A percentile compares a stretch with the other conserved stretches of the same genome.
Conservation (phyloP, 106 monocot species). For the Cymbidium sinense region DNA sequence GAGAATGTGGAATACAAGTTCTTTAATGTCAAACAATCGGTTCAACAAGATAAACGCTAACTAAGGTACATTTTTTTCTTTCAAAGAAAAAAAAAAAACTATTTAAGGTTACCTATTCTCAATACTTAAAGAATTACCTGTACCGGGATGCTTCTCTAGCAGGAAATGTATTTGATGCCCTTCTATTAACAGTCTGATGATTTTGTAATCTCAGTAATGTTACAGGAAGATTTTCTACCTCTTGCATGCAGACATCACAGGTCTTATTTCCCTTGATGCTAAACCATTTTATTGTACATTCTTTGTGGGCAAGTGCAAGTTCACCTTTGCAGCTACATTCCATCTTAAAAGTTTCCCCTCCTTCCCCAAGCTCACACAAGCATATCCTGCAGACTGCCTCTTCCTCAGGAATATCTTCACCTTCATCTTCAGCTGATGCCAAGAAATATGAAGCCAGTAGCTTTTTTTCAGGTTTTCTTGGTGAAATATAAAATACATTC, state of each 20-base stretch:
- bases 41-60: neutral
- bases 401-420: slow-evolving; percentile 93
- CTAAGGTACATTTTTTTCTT: neutral
- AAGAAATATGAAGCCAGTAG: slow-evolving; percentile 5
- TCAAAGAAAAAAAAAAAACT: too few species aligned
- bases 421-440: slow-evolving; percentile 54
- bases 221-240: slow-evolving; percentile 84
- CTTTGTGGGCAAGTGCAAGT: slow-evolving; percentile 96
- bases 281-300: slow-evolving; percentile 97
- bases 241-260: slow-evolving; percentile 92
- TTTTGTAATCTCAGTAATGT: slow-evolving; percentile 80
- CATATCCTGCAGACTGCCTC: slow-evolving; percentile 98
- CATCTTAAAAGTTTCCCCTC: slow-evolving; percentile 94
- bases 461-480: neutral
- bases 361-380: slow-evolving; percentile 72
- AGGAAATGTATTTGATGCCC: slow-evolving; percentile 22
- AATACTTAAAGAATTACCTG: slow-evolving; percentile 36
- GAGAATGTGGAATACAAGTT: neutral
- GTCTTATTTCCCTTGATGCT: slow-evolving; percentile 96
- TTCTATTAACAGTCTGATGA: slow-evolving; percentile 40
- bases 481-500: slow-evolving; percentile 3
- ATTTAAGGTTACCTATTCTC: neutral
- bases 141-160: slow-evolving; percentile 44
- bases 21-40: neutral
- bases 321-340: slow-evolving; percentile 99